Evolutionary conservation across 306 rosid genomes (phyloP).

Genomic region (Senna siamea): DNA sequence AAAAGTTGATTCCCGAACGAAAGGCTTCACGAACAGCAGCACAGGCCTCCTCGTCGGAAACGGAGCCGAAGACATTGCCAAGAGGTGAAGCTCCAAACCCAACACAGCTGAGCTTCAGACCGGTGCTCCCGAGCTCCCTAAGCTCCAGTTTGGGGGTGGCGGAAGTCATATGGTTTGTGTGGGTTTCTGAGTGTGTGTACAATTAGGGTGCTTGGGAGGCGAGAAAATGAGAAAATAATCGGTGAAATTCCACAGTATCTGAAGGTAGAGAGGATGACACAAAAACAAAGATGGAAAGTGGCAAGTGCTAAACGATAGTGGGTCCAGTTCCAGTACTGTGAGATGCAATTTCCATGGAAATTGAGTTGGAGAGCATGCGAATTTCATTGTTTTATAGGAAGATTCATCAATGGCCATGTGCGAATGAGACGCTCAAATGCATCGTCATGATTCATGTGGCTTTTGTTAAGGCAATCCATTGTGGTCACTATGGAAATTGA

Average conservation of each 20-base stretch:
- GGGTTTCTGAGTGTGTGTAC: background rate
- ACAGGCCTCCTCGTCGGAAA: constrained; percentile 68
- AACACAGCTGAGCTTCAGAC: constrained; percentile 72
- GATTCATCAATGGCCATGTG: no score
- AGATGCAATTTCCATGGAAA: no score
- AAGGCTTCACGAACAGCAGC: constrained; percentile 79
- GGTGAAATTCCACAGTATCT: background rate
- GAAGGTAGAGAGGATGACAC: no score
- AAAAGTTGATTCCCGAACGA: constrained; percentile 82
- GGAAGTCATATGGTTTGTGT: constrained; percentile 42
- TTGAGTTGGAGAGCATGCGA: no score
- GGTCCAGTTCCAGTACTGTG: no score
- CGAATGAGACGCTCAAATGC: no score
- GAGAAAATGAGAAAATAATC: background rate
- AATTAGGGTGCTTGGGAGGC: background rate
- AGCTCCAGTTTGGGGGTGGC: constrained; percentile 49
- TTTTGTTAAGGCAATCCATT: no score
- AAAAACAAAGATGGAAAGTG: no score
- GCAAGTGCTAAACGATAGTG: no score
- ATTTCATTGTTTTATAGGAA: no score
- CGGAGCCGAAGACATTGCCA: constrained; percentile 82
- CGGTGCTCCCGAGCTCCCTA: constrained; percentile 80
- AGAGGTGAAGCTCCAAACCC: constrained; percentile 98
- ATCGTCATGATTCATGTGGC: no score
- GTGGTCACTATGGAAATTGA: no score